Evolutionary conservation across 495 filamentous ascomycete species (phyloP).

Genomic region (Viridothelium virens): DNA sequence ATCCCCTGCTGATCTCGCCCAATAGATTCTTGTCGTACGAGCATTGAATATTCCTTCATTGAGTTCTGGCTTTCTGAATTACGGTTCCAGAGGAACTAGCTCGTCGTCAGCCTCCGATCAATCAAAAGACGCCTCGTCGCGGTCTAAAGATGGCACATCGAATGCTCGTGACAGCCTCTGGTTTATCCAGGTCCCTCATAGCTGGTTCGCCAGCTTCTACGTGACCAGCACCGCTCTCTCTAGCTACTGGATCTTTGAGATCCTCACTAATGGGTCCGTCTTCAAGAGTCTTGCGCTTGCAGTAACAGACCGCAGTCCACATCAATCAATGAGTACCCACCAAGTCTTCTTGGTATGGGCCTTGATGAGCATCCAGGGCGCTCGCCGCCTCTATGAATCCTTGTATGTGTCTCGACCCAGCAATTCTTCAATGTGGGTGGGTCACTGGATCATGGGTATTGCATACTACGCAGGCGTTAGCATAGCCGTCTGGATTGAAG

Average conservation of each 20-base stretch:
- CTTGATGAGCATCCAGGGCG: slow-evolving; percentile 66
- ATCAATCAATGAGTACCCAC: slow-evolving; percentile 48
- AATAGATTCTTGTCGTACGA: not conserved
- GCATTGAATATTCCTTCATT: not conserved
- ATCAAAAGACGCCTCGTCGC: not conserved
- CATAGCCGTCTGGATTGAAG: slow-evolving; percentile 80
- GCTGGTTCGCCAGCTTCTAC: slow-evolving; percentile 86
- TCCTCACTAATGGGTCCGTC: slow-evolving; percentile 48
- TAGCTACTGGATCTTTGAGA: slow-evolving; percentile 67
- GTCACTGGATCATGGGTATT: slow-evolving; percentile 72
- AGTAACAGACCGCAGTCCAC: slow-evolving; percentile 23
- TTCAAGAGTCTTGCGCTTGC: slow-evolving; percentile 38
- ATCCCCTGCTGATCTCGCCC: not conserved
- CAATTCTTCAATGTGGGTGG: slow-evolving; percentile 69
- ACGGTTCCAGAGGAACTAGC: not conserved
- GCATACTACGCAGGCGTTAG: slow-evolving; percentile 65
- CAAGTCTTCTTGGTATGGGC: slow-evolving; percentile 63
- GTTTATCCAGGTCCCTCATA: slow-evolving; percentile 62
- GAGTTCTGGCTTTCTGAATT: not conserved
- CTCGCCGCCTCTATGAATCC: slow-evolving; percentile 67
- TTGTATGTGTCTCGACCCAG: slow-evolving; percentile 40
- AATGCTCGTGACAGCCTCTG: slow-evolving; percentile 45
- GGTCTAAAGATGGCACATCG: not conserved
- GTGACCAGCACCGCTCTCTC: slow-evolving; percentile 60
- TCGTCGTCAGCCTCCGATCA: not conserved